Conservation (phyloP, 257 asterid species). For the Nyctanthes arbortristis region DNA sequence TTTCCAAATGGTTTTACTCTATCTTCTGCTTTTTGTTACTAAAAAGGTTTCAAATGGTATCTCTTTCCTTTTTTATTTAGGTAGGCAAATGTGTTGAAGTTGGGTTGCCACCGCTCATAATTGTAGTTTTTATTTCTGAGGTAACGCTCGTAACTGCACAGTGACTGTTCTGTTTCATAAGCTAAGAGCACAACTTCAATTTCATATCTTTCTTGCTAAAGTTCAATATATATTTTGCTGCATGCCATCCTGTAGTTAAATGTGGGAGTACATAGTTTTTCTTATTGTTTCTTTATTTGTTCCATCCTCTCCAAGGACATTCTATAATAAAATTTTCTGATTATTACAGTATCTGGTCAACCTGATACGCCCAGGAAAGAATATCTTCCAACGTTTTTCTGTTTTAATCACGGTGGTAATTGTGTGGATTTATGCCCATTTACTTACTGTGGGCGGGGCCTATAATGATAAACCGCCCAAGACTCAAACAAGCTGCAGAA, state of each 20-base stretch:
- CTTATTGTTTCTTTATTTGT: not conserved
- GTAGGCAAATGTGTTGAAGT: slow-evolving; percentile 87
- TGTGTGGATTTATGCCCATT: slow-evolving; percentile 74
- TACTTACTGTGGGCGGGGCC: slow-evolving; percentile 77
- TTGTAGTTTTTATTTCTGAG: slow-evolving; percentile 71
- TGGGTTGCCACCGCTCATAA: slow-evolving; percentile 83
- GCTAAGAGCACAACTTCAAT: not conserved
- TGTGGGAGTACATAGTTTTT: not conserved
- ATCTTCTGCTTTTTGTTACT: not conserved
- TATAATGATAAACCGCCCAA: slow-evolving; percentile 45
- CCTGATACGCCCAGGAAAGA: slow-evolving; percentile 53
- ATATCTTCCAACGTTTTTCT: slow-evolving; percentile 64
- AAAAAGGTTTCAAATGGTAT: not conserved
- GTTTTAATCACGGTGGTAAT: slow-evolving; percentile 61
- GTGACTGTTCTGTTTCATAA: not conserved
- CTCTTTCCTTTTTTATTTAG: slow-evolving; percentile 37
- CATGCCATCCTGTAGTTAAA: not conserved
- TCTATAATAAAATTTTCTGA: slow-evolving; percentile 10
- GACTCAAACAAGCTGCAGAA: slow-evolving; percentile 70
- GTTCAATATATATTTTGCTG: not conserved
- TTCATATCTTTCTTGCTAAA: not conserved
- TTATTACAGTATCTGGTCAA: slow-evolving; percentile 69
- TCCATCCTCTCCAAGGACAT: not conserved
- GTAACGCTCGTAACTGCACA: slow-evolving; percentile 34
- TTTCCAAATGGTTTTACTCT: not conserved